A percentile compares a stretch with the other conserved stretches of the same genome.
These are phyloP conservation scores for Cenchrus americanus DNA, from an alignment of 176 grass and related monocot species.

Conservation along the genomic window DNA sequence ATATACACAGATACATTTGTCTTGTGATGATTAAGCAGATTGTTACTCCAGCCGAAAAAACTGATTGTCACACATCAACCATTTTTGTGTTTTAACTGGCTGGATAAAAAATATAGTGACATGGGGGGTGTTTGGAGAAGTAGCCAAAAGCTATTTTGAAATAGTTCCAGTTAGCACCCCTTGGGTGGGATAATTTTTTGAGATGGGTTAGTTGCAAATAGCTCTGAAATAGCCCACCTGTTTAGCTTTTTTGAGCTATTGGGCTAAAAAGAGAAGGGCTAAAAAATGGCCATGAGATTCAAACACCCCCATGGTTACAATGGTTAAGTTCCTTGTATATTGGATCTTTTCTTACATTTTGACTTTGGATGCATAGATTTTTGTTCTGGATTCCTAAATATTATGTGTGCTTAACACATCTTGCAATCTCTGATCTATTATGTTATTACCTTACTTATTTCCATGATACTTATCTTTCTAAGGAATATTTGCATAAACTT, in stretches of 20 bases:
- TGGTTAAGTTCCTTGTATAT: neutral
- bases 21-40: neutral
- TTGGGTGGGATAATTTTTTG: too few species aligned
- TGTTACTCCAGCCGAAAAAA: neutral
- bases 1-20: neutral
- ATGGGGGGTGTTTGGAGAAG: neutral
- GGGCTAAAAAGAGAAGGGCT: too few species aligned
- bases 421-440: neutral
- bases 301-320: neutral
- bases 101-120: neutral
- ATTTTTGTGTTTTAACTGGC: neutral
- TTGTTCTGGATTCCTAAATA: neutral
- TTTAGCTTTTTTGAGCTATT: too few species aligned
- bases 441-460: neutral
- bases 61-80: neutral
- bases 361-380: neutral
- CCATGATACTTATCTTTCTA: neutral
- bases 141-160: too few species aligned
- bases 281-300: too few species aligned
- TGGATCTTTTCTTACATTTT: neutral
- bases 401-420: neutral
- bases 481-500: neutral
- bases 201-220: too few species aligned
- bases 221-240: too few species aligned
- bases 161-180: too few species aligned